These are phyloP conservation scores for Coffea eugenioides DNA, from an alignment of 257 asterid genomes.

Conservation along the genomic window DNA sequence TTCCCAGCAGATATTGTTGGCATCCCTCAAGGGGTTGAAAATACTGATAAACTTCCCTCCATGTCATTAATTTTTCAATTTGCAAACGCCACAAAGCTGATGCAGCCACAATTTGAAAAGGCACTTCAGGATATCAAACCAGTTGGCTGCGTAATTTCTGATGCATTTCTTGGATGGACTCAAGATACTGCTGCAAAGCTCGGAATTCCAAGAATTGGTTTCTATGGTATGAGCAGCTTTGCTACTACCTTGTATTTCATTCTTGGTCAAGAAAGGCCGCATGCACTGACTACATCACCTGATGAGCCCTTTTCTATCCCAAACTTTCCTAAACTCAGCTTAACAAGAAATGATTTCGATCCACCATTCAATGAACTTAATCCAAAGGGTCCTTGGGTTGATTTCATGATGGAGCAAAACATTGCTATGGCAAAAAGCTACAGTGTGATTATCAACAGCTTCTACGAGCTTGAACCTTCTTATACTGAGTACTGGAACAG, in stretches of 20 bases:
- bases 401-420: constrained; percentile 44
- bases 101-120: constrained; percentile 51
- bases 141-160: constrained; percentile 57
- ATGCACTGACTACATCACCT: constrained; percentile 23
- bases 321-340: constrained; percentile 34
- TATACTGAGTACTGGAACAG: constrained; percentile 50
- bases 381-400: constrained; percentile 50
- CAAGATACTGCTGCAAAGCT: constrained; percentile 40
- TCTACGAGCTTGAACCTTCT: constrained; percentile 42
- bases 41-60: constrained; percentile 56
- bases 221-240: constrained; percentile 56
- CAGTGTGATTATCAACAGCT: constrained; percentile 54
- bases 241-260: constrained; percentile 39
- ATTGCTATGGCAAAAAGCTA: constrained; percentile 38
- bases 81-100: constrained; percentile 40
- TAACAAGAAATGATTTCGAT: constrained; percentile 59
- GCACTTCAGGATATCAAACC: constrained; percentile 35
- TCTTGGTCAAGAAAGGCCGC: constrained; percentile 41
- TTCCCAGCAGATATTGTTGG: constrained; percentile 52
- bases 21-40: constrained; percentile 63
- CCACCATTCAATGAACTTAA: constrained; percentile 46
- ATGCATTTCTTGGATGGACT: constrained; percentile 63
- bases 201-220: constrained; percentile 47
- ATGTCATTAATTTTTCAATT: constrained; percentile 35
- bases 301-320: constrained; percentile 45